These are phyloP conservation scores for Leucosporidium scottii DNA, from an alignment of 768 basidiomycete genomes.

Conservation along the genomic window DNA sequence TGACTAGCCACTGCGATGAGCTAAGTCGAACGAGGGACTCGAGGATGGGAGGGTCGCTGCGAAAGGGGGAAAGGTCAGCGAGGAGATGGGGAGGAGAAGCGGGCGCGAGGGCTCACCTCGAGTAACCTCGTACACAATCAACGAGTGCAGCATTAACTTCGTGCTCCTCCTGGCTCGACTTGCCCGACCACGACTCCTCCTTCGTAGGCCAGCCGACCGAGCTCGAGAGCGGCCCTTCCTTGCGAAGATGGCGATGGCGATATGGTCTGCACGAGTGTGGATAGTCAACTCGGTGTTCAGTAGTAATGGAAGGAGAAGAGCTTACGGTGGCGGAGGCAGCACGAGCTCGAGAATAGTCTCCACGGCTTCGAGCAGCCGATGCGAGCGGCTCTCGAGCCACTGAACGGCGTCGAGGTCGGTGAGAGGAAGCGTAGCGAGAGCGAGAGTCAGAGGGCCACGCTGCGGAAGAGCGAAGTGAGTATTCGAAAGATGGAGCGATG, in stretches of 20 bases:
- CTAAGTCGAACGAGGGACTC: constrained; percentile 14
- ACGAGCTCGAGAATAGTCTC: constrained; percentile 11
- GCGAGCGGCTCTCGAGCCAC: constrained; percentile 6
- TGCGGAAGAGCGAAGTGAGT: neutral
- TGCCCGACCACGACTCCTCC: neutral
- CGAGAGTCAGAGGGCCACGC: constrained; percentile 14
- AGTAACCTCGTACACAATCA: neutral
- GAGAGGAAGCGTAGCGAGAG: neutral
- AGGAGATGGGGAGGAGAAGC: neutral
- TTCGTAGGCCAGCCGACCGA: neutral
- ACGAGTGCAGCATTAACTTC: neutral
- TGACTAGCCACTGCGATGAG: constrained; percentile 2
- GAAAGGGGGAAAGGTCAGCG: neutral
- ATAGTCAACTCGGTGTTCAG: neutral
- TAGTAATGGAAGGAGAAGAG: too few relatives aligned
- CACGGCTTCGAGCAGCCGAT: constrained; percentile 17
- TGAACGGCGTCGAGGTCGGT: neutral
- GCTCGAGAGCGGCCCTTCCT: neutral
- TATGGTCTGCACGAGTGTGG: neutral
- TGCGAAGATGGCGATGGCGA: constrained; percentile 10
- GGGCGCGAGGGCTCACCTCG: neutral
- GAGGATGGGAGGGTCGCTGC: constrained; percentile 1
- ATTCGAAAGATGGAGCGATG: neutral
- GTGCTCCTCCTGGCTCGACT: neutral
- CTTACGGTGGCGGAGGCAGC: neutral